Evolutionary conservation across 208 protist genomes (phyloP), one percentile per base, ranked within the genome.

Genomic region (Trypanosoma theileri): DNA sequence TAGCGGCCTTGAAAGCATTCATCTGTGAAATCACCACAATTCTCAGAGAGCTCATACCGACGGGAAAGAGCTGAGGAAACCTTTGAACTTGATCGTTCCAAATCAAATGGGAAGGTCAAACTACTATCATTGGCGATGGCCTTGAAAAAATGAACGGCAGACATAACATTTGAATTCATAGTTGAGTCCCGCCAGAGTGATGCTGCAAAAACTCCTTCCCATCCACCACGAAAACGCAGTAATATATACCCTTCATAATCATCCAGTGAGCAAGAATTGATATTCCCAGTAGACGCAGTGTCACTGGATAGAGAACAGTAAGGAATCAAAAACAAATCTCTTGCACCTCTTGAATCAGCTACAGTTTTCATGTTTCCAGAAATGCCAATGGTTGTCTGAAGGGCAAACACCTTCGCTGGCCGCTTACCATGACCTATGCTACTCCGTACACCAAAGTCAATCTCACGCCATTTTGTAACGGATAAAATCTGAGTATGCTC

Each of bases 1-100:
- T 67, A 54, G 0, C 51, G 56, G 16, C 26, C 59, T 41, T 71
- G 66, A 62, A 72, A 71, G 24, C 72, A 77, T 26, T 77, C 72
- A 45, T 72, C 72, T 0, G 53, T 63, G 1, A 71, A 66, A 50
- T 72, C 66, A 48, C 41, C 21, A 44, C 72, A 77, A 19, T 16
- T 66, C 42, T 55, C 57, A 41, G 19, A 35, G 24, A 66, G 16
- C 24, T 75, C 58, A 42, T 70, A 56, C 10, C 63, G 62, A 13
- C 54, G 61, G 4, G 50, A 35, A 48, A 54, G 3, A 46, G 35
- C 46, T 16, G 16, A 14, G 13, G 44, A 56, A 26, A 6, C 3
- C 4, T 31, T 41, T 12, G 4, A 3, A 17, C 45, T 0, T 16
- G 31, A 50, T 21, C 57, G 48, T 11, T 58, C 42, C 28, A 61